Percentiles rank a stretch among this genome's conserved stretches.
phyloP scores from a whole-genome alignment of 495 filamentous ascomycete genomes.

The Cercophora scortea region DNA sequence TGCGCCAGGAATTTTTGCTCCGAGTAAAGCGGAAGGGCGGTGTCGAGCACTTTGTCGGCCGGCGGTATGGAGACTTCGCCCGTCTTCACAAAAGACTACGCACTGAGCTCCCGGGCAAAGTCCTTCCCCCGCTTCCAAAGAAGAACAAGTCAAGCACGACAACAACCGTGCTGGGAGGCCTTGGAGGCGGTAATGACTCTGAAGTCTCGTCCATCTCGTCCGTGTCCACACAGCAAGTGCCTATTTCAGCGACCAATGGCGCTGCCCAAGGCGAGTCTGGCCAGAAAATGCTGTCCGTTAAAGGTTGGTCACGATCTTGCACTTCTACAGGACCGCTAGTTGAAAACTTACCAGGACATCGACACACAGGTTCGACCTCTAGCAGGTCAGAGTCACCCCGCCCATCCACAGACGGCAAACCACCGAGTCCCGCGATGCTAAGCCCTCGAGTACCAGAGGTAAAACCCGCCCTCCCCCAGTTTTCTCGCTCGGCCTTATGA shows the following conservation, averaged over 20 bases:
- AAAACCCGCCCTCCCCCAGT: background rate
- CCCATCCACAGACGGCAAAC: constrained; percentile 25
- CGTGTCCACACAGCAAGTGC: constrained; percentile 48
- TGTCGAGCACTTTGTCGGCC: constrained; percentile 66
- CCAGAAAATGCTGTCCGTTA: constrained; percentile 37
- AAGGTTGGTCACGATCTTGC: constrained; percentile 16
- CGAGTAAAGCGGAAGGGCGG: constrained; percentile 67
- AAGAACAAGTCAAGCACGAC: constrained; percentile 77
- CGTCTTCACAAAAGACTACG: constrained; percentile 71
- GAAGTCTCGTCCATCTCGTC: constrained; percentile 75
- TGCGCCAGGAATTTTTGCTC: constrained; percentile 76
- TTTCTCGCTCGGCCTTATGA: background rate
- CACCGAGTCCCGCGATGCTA: constrained; percentile 12
- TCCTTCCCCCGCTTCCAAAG: constrained; percentile 75
- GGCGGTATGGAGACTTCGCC: constrained; percentile 83
- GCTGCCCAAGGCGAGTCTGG: constrained; percentile 6
- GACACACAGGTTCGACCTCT: constrained; percentile 24
- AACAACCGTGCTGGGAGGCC: constrained; percentile 41
- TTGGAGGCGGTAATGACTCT: constrained; percentile 52
- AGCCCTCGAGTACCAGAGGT: constrained; percentile 17
- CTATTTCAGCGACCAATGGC: constrained; percentile 4
- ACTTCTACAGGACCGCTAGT: background rate
- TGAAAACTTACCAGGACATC: constrained; percentile 19
- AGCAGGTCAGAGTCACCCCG: constrained; percentile 27
- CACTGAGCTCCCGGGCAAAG: constrained; percentile 83